phyloP scores from a whole-genome alignment of 768 basidiomycete genomes.

The Hericium erinaceus region DNA sequence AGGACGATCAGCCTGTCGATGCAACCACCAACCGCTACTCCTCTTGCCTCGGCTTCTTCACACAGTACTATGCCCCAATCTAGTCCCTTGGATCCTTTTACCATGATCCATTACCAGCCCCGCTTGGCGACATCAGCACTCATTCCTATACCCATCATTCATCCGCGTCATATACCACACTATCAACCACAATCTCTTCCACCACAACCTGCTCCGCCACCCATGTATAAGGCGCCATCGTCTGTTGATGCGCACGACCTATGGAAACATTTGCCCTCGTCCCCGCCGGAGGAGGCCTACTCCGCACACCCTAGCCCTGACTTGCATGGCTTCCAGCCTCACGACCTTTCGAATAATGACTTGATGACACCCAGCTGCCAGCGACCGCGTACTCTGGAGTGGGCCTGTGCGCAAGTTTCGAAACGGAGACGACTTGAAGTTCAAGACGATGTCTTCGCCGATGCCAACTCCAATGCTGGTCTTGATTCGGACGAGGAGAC shows the following conservation, averaged over 20 bases:
- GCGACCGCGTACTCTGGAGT: constrained; percentile 30
- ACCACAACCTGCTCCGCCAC: too few relatives aligned
- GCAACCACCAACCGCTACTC: neutral
- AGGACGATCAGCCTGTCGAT: neutral
- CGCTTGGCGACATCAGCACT: neutral
- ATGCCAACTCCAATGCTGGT: neutral
- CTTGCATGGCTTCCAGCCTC: neutral
- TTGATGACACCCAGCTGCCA: constrained; percentile 10
- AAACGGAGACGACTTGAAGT: constrained; percentile 25
- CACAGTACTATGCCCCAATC: neutral
- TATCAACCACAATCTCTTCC: too few relatives aligned
- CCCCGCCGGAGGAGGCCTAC: constrained; percentile 15
- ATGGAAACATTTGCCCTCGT: constrained; percentile 21
- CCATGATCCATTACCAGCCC: neutral
- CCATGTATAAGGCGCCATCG: too few relatives aligned
- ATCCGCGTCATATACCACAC: neutral
- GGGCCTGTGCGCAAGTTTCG: constrained; percentile 33
- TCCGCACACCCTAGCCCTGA: constrained; percentile 10
- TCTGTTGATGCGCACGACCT: constrained; percentile 17
- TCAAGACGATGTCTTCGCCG: neutral
- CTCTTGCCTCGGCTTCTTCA: neutral
- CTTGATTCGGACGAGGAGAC: constrained; percentile 10
- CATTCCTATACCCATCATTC: neutral
- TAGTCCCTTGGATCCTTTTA: neutral
- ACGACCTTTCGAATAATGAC: neutral